These are phyloP conservation scores for Heritiera littoralis DNA, from an alignment of 345 rosid species.

Conservation along the genomic window DNA sequence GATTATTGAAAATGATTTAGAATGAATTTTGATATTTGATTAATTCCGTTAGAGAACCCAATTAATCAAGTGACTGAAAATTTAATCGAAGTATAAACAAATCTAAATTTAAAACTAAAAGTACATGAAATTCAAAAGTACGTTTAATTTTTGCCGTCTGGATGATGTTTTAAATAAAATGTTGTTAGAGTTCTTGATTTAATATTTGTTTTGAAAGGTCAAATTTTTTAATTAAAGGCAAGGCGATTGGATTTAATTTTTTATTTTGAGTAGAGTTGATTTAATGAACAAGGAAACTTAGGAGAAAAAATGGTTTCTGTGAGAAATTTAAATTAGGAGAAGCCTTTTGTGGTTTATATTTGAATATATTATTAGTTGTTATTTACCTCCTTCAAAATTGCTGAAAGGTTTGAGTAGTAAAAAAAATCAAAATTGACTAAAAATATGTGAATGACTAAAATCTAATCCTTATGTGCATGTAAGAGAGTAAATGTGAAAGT, in stretches of 20 bases:
- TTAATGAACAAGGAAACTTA: not conserved
- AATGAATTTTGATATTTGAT: no score
- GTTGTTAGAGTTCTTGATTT: no score
- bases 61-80: no score
- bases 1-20: no score
- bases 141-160: no score
- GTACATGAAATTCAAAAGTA: no score
- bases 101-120: no score
- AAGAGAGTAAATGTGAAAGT: not conserved
- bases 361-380: not conserved
- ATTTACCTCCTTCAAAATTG: not conserved
- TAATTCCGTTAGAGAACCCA: no score
- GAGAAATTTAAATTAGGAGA: not conserved
- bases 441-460: not conserved
- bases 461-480: not conserved
- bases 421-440: not conserved
- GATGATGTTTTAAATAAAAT: no score
- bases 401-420: not conserved
- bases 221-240: not conserved
- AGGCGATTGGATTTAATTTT: not conserved
- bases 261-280: not conserved
- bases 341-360: not conserved
- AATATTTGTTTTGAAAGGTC: not conserved
- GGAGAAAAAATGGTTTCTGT: not conserved
- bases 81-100: no score